Conservation (phyloP, 495 filamentous ascomycete species). For the Penicilliopsis zonata region DNA sequence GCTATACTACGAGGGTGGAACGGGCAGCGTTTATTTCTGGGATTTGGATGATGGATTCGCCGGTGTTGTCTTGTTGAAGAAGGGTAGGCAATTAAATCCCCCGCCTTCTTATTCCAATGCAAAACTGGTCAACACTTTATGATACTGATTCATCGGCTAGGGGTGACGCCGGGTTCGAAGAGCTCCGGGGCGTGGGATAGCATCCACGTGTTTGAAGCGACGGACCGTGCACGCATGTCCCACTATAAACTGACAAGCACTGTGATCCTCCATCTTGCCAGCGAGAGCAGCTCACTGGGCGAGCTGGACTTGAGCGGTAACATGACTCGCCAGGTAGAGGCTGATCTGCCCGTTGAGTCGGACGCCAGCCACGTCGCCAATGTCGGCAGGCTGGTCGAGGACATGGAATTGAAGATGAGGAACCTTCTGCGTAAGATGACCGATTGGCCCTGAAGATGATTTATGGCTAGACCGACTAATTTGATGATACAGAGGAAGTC, state of each 20-base stretch:
- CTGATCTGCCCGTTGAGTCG: slow-evolving; percentile 76
- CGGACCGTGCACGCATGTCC: slow-evolving; percentile 75
- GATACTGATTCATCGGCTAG: slow-evolving; percentile 15
- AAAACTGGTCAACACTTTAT: neutral
- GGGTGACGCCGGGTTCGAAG: slow-evolving; percentile 53
- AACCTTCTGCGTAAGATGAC: slow-evolving; percentile 66
- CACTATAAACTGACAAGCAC: slow-evolving; percentile 98
- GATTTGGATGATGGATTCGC: slow-evolving; percentile 98
- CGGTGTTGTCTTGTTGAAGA: slow-evolving; percentile 89
- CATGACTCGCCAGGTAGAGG: slow-evolving; percentile 93
- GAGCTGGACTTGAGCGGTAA: slow-evolving; percentile 91
- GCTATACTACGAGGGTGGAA: slow-evolving; percentile 95
- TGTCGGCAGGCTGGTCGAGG: slow-evolving; percentile 88
- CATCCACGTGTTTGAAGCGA: slow-evolving; percentile 96
- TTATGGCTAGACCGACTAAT: neutral
- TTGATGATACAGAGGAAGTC: slow-evolving; percentile 58
- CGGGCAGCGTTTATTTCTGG: slow-evolving; percentile 95
- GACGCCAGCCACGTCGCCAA: slow-evolving; percentile 94
- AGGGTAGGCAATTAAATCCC: slow-evolving; percentile 40
- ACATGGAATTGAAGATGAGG: slow-evolving; percentile 99
- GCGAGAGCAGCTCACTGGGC: slow-evolving; percentile 58
- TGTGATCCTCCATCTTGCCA: slow-evolving; percentile 81
- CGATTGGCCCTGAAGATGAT: neutral
- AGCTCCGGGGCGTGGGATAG: slow-evolving; percentile 88
- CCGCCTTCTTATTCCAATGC: neutral